phyloP scores from a whole-genome alignment of 306 rosid genomes.

The Carpinus fangiana region DNA sequence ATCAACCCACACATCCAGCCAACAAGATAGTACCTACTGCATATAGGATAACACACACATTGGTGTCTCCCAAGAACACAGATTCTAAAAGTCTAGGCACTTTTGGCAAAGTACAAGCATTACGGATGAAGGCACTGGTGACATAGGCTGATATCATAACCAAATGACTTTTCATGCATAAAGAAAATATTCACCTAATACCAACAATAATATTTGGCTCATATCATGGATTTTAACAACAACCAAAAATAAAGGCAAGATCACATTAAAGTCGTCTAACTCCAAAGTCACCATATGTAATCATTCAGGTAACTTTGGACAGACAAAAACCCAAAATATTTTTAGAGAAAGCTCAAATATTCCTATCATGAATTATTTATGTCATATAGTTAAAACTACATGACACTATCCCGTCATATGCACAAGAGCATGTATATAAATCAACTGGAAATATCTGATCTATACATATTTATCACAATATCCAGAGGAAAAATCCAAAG shows the following conservation, averaged over 20 bases:
- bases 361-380: background rate
- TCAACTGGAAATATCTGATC: constrained; percentile 13
- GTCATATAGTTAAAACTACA: background rate
- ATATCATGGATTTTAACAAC: background rate
- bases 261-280: background rate
- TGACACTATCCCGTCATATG: background rate
- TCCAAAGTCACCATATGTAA: background rate
- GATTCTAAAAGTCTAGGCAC: background rate
- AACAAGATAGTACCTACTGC: background rate
- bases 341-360: background rate
- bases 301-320: background rate
- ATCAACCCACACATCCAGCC: background rate
- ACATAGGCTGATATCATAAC: background rate
- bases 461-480: background rate
- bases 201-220: background rate
- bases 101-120: background rate
- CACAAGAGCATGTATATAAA: background rate
- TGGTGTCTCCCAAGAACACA: no score
- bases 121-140: background rate
- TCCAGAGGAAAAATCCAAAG: background rate
- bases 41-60: background rate
- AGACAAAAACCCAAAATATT: background rate
- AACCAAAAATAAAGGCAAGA: background rate
- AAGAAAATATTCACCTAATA: background rate
- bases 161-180: background rate